A percentile compares a stretch with the other conserved stretches of the same genome.
Conservation (phyloP, 2,329 filamentous ascomycete species). For the Aphanoascus verrucosus region DNA sequence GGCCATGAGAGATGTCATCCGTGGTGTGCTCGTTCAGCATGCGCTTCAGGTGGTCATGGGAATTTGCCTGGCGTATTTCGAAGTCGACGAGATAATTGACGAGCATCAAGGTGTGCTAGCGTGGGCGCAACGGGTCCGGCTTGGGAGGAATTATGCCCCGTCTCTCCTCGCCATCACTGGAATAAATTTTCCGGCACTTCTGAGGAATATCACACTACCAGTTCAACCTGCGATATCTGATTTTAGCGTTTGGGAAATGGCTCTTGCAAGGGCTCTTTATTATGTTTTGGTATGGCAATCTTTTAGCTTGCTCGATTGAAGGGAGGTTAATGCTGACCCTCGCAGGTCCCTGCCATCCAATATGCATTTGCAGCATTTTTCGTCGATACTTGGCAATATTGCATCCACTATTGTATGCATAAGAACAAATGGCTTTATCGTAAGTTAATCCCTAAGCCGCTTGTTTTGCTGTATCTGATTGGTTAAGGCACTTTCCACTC, state of each 20-base stretch:
- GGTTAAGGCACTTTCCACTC: slow-evolving; percentile 71
- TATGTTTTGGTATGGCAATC: slow-evolving; percentile 70
- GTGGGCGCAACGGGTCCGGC: slow-evolving; percentile 73
- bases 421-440: slow-evolving; percentile 95
- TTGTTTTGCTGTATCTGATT: background rate
- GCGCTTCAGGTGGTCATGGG: slow-evolving; percentile 70
- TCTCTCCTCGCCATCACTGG: slow-evolving; percentile 59
- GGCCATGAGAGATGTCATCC: slow-evolving; percentile 69
- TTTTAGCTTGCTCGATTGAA: background rate
- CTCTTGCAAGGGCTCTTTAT: slow-evolving; percentile 62
- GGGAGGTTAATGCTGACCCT: background rate
- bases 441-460: slow-evolving; percentile 40
- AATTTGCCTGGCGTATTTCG: slow-evolving; percentile 56
- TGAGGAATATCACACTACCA: slow-evolving; percentile 64
- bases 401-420: slow-evolving; percentile 92
- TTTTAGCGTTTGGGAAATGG: slow-evolving; percentile 72
- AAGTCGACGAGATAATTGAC: slow-evolving; percentile 60
- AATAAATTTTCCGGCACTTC: slow-evolving; percentile 63
- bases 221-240: slow-evolving; percentile 69
- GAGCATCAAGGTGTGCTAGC: slow-evolving; percentile 78
- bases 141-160: slow-evolving; percentile 67
- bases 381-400: slow-evolving; percentile 97
- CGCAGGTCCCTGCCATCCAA: slow-evolving; percentile 51
- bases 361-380: slow-evolving; percentile 62
- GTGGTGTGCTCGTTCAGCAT: slow-evolving; percentile 87